phyloP scores from a whole-genome alignment of 129 eudicot species.

The Pittosporum tobira region DNA sequence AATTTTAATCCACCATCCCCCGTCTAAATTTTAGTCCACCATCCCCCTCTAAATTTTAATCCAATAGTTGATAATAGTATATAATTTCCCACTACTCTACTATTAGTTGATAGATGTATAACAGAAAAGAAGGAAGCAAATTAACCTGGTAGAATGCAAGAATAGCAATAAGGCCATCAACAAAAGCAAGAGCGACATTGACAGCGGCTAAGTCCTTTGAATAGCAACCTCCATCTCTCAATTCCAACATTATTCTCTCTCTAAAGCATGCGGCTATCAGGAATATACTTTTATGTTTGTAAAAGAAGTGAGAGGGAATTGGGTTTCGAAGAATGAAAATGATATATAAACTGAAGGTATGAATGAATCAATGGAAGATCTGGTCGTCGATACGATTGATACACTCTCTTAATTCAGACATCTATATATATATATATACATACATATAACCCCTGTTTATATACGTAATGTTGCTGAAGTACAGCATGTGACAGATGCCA shows the following conservation, averaged over 20 bases:
- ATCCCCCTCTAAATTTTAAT: too few relatives aligned
- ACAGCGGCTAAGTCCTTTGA: slow-evolving; percentile 47
- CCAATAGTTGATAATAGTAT: too few relatives aligned
- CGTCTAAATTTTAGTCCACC: too few relatives aligned
- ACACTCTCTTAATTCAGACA: neutral
- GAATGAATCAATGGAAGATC: slow-evolving; percentile 36
- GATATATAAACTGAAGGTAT: slow-evolving; percentile 14
- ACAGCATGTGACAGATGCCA: neutral
- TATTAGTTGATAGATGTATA: too few relatives aligned
- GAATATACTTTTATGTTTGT: neutral
- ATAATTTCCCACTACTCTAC: too few relatives aligned
- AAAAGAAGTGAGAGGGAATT: neutral
- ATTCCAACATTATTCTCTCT: slow-evolving; percentile 35
- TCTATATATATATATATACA: neutral
- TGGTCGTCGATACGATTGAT: slow-evolving; percentile 12
- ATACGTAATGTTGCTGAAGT: neutral
- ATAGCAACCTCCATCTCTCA: slow-evolving; percentile 40
- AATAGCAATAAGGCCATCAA: slow-evolving; percentile 54
- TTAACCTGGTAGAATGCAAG: slow-evolving; percentile 67
- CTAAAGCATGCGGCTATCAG: slow-evolving; percentile 20
- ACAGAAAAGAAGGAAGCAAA: neutral
- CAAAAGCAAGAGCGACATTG: slow-evolving; percentile 45
- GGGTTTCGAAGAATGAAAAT: neutral
- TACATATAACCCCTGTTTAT: too few relatives aligned
- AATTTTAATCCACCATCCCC: too few relatives aligned